Conservation (phyloP, 495 filamentous ascomycete species). For the Aspergillus leporis region DNA sequence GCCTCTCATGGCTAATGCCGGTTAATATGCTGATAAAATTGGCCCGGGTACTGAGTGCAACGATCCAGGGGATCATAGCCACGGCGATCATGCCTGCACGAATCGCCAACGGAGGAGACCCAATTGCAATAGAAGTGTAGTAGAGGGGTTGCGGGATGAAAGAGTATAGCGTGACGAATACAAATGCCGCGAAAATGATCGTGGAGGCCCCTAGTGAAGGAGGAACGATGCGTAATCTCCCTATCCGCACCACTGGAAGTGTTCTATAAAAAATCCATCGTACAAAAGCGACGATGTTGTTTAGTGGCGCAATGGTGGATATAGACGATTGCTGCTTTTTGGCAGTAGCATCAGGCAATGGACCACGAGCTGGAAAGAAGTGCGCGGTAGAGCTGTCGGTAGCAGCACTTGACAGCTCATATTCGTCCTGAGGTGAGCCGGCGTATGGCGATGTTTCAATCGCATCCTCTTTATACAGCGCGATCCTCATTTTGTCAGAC, state of each 20-base stretch:
- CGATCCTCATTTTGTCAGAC: conserved; percentile 85
- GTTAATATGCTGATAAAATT: conserved; percentile 85
- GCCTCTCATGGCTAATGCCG: conserved; percentile 86
- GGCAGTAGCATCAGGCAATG: conserved; percentile 42
- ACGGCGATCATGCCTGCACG: conserved; percentile 92
- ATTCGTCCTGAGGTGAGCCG: conserved; percentile 61
- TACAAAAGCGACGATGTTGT: conserved; percentile 73
- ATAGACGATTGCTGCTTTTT: conserved; percentile 64
- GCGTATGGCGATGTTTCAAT: conserved; percentile 48
- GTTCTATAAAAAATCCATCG: conserved; percentile 86
- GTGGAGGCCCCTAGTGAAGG: conserved; percentile 71
- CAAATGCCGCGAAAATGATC: conserved; percentile 62
- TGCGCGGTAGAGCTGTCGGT: conserved; percentile 67
- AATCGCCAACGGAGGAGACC: conserved; percentile 87
- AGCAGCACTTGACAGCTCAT: conserved; percentile 65
- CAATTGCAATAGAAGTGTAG: conserved; percentile 77
- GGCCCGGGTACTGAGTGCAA: conserved; percentile 86
- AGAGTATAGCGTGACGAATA: conserved; percentile 76
- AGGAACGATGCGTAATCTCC: conserved; percentile 64
- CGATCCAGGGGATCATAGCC: conserved; percentile 91
- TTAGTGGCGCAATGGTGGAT: conserved; percentile 67
- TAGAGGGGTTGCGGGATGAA: conserved; percentile 84
- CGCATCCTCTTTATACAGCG: conserved; percentile 75
- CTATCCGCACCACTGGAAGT: conserved; percentile 66
- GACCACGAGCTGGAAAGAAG: conserved; percentile 68